These are phyloP conservation scores for Ambrosiella xylebori DNA, from an alignment of 2,329 filamentous ascomycete genomes.

Conservation along the genomic window DNA sequence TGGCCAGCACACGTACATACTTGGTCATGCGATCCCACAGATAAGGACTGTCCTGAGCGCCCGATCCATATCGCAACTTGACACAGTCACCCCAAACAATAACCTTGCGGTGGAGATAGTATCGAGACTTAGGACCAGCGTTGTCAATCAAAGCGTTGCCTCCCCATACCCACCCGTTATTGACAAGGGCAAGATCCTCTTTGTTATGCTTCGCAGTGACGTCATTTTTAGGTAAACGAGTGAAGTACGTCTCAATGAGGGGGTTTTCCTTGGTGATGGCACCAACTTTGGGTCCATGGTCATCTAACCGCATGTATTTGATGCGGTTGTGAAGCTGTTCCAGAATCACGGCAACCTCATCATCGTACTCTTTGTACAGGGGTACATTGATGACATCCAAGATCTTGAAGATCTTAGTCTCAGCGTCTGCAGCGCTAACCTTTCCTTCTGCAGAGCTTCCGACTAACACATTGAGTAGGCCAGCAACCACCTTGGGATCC, in stretches of 20 bases:
- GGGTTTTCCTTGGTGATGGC: conserved; percentile 61
- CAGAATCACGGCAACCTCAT: conserved; percentile 63
- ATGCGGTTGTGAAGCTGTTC: conserved; percentile 87
- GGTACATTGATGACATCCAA: conserved; percentile 73
- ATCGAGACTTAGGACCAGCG: conserved; percentile 70
- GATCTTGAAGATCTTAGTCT: conserved; percentile 41
- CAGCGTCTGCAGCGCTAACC: conserved; percentile 27
- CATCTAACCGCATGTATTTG: conserved; percentile 88
- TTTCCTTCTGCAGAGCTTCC: conserved; percentile 23
- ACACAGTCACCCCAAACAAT: conserved; percentile 99
- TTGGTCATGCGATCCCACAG: conserved; percentile 92
- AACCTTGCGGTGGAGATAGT: conserved; percentile 90
- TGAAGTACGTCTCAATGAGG: conserved; percentile 89
- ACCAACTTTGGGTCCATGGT: conserved; percentile 73
- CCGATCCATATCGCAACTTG: conserved; percentile 75
- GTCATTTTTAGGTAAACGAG: conserved; percentile 63
- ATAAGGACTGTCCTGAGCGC: conserved; percentile 73
- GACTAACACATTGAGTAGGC: conserved; percentile 17
- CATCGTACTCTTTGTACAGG: conserved; percentile 84
- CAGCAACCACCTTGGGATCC: conserved; percentile 50
- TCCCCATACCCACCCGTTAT: conserved; percentile 98
- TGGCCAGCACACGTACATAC: conserved; percentile 83
- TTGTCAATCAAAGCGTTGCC: conserved; percentile 90
- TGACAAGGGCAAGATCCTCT: conserved; percentile 65
- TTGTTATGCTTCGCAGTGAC: conserved; percentile 59